A percentile compares a stretch with the other conserved stretches of the same genome.
Evolutionary conservation across 805 yeast genomes (phyloP).

Genomic region (Candida insectorum): DNA sequence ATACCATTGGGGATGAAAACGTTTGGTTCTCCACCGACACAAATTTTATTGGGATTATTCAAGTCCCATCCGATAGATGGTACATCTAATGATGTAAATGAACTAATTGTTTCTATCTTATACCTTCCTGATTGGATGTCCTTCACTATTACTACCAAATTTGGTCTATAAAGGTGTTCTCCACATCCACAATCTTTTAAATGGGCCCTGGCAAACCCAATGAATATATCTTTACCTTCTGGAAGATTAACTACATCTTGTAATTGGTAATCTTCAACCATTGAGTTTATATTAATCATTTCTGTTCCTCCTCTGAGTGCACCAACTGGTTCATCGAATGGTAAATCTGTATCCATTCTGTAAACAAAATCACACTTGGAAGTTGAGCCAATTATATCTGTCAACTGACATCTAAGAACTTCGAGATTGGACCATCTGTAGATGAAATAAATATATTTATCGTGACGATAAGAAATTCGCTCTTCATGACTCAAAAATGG

Average conservation of each 20-base stretch:
- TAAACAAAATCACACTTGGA: constrained; percentile 14
- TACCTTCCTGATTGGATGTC: constrained; percentile 8
- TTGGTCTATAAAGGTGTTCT: constrained; percentile 35
- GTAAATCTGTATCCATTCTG: constrained; percentile 4
- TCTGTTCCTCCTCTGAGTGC: constrained; percentile 38
- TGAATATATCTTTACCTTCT: constrained; percentile 26
- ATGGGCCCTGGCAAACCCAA: constrained; percentile 42
- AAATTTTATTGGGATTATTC: constrained; percentile 18
- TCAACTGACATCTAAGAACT: constrained; percentile 14
- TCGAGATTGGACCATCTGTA: constrained; percentile 28
- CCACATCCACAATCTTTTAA: constrained; percentile 40
- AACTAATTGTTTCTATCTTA: constrained; percentile 27
- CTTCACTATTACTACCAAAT: constrained; percentile 26
- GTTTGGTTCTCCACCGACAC: constrained; percentile 20
- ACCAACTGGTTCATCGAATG: constrained; percentile 16
- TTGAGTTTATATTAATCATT: constrained; percentile 21
- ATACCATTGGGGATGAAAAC: constrained; percentile 37
- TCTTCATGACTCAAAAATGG: constrained; percentile 29
- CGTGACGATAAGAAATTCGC: constrained; percentile 15
- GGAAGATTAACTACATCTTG: constrained; percentile 11
- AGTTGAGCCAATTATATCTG: constrained; percentile 5
- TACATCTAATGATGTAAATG: constrained; percentile 27
- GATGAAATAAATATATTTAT: constrained; percentile 26
- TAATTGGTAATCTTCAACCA: constrained; percentile 6
- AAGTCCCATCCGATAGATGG: constrained; percentile 28